Evolutionary conservation across 805 yeast genomes (phyloP), one percentile per base, ranked within the genome.

Genomic region (Cyberlindnera mycetangii): DNA sequence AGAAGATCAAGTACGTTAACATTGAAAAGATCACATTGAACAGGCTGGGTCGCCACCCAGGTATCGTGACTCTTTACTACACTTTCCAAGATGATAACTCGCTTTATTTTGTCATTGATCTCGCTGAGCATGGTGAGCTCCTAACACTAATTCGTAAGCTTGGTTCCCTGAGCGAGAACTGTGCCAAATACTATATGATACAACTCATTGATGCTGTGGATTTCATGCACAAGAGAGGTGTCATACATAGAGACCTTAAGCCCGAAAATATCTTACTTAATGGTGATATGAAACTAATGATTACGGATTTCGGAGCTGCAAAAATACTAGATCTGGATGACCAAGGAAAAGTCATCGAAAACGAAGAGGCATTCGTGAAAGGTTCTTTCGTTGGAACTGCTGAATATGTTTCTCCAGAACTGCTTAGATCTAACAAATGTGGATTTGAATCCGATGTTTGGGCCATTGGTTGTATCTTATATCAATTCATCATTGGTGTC

Each of bases 301-400:
- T 93, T 45, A 93, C 98, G 2, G 99, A 93, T 66, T 93, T 93
- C 65, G 99, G 99, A 10, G 96, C 98, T n/a, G 99, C 98, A 1
- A 89, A 87, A 61, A 69, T 88, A 5, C 67, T 87, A 14, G 78
- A 76, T 24, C 51, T 39, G 3, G 48, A 32, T 7, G 48, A 43
- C 2, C 8, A 25, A 3, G 48, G 39, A 2, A 19, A 24, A 19
- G 37, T 32, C n/a, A 33, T 48, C 11, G 72, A 66, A 22, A 68
- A 62, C 28, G 66, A 71, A 14, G 54, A 48, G 27, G 50, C 54
- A 10, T 50, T 52, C 16, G 47, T 48, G 1, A 55, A 61, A 19
- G 67, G 80, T 6, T 89, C 97, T 0, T 93, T 92, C 69, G 98
- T 92, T 3, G 99, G 99, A 0, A 92, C 99, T 1, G 98, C 98